Conservation (phyloP, 1,139 yeast genomes). For the Geotrichum macrosporum region DNA sequence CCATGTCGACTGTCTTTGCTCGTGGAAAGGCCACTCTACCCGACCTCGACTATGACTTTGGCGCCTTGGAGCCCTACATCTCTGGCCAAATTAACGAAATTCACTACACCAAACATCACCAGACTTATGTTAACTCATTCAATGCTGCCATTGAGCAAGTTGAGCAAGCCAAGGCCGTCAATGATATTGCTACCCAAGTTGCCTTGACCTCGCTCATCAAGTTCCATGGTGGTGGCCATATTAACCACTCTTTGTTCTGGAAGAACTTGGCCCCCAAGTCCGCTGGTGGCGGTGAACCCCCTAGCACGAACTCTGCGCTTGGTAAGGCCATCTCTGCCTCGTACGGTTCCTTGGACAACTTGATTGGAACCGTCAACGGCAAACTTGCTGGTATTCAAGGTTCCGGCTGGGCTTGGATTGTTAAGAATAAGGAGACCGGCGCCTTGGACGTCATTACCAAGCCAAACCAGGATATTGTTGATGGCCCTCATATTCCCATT, state of each 20-base stretch:
- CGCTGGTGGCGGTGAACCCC: slow-evolving; percentile 83
- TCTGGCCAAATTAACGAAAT: slow-evolving; percentile 85
- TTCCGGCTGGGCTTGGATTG: slow-evolving; percentile 97
- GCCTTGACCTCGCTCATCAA: slow-evolving; percentile 72
- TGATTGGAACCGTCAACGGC: slow-evolving; percentile 63
- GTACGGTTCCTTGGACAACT: slow-evolving; percentile 73
- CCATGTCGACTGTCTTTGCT: slow-evolving; percentile 17
- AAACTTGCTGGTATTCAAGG: slow-evolving; percentile 93
- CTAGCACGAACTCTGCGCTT: slow-evolving; percentile 54
- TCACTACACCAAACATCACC: slow-evolving; percentile 92
- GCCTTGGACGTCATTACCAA: slow-evolving; percentile 81
- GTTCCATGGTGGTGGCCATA: slow-evolving; percentile 94
- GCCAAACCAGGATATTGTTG: slow-evolving; percentile 85
- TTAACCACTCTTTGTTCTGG: slow-evolving; percentile 87
- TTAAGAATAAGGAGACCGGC: slow-evolving; percentile 79
- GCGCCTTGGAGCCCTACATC: slow-evolving; percentile 85
- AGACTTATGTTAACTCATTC: slow-evolving; percentile 86
- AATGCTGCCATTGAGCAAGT: slow-evolving; percentile 78
- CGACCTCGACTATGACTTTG: slow-evolving; percentile 80
- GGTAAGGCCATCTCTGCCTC: slow-evolving; percentile 60
- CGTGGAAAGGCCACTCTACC: slow-evolving; percentile 59
- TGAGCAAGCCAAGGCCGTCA: slow-evolving; percentile 61
- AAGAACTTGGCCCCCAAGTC: slow-evolving; percentile 80
- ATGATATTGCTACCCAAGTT: slow-evolving; percentile 65
- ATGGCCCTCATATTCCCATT: slow-evolving; percentile 69